Base-by-base conservation (phyloP, 2,329 filamentous ascomycete genomes). In the Fusarium vanettenii region DNA sequence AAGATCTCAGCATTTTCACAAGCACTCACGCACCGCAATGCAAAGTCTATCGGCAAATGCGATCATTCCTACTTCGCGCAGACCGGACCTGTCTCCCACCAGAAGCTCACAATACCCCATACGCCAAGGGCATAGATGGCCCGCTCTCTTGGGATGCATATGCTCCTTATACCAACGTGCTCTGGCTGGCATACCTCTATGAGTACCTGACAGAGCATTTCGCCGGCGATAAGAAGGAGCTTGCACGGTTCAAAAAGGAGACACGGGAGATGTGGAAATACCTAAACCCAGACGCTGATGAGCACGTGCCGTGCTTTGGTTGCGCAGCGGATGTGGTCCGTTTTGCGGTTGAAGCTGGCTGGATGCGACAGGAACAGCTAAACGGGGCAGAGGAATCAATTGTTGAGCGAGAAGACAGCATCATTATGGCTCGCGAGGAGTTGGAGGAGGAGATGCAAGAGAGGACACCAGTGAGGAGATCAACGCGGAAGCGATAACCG, bases 161-260 rank as follows among this genome's bases (percentile, higher is more conserved):
- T 73, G 85, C 85, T 31, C 89, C 91, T 1, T 92, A 92, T 79
- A 91, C 89, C 6, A 92, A 92, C 71, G 89, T 92, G 2, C 82
- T 92, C 20, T 92, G 91, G 91, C 84, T 92, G 48, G 88, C 89
- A 4, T 92, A 92, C 71, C 82, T 91, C 6, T 91, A 91, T 75
- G 82, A 85, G 39, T 91, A 90, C 79, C 80, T 91, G 66, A 76
- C 83, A 4, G 74, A 71, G 8, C 83, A 87, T 69, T 91, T 89
- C 72, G 71, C 75, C 13, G 89, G 89, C 6, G 82, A 84, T 10
- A 85, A 84, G 73, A 84, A 82, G 67, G 85, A 87, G 22, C 78
- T 90, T 14, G 78, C 77, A 5, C 70, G 73, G 3, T 92, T 91
- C 76, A 84, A 82, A 67, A 82, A 81, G 18, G 80, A 83, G 48